Conservation (phyloP, 352 stramenopile genomes). For the Poterioochromonas sp. region DNA sequence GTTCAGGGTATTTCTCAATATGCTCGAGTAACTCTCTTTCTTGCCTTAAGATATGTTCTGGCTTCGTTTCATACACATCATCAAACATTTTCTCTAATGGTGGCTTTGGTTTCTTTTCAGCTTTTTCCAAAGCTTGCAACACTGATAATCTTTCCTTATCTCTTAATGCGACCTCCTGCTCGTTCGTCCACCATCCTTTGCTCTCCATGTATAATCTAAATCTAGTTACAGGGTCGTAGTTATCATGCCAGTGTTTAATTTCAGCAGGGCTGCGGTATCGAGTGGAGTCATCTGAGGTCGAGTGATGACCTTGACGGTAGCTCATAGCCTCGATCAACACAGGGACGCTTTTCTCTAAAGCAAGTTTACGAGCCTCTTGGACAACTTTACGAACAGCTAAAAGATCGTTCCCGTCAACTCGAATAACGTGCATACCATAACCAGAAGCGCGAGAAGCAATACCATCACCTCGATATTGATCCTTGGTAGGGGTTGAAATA, state of each 20-base stretch:
- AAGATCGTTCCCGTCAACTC: slow-evolving; percentile 95
- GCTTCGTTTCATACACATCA: slow-evolving; percentile 92
- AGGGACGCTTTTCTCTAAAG: slow-evolving; percentile 70
- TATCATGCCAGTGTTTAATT: slow-evolving; percentile 77
- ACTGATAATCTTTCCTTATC: slow-evolving; percentile 76
- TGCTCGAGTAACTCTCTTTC: slow-evolving; percentile 77
- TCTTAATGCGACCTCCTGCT: slow-evolving; percentile 63
- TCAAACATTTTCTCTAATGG: slow-evolving; percentile 82
- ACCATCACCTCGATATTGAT: slow-evolving; percentile 94
- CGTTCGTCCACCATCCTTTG: slow-evolving; percentile 71
- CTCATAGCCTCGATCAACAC: slow-evolving; percentile 96
- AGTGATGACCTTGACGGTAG: slow-evolving; percentile 95
- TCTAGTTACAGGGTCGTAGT: slow-evolving; percentile 75
- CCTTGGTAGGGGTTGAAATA: slow-evolving; percentile 83
- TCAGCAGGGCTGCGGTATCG: slow-evolving; percentile 81
- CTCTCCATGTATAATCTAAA: slow-evolving; percentile 78
- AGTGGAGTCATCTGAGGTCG: slow-evolving; percentile 93
- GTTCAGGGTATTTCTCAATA: slow-evolving; percentile 79
- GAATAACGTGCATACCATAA: slow-evolving; percentile 91
- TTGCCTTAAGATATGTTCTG: slow-evolving; percentile 81
- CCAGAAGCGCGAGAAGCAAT: slow-evolving; percentile 81
- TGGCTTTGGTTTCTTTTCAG: slow-evolving; percentile 77
- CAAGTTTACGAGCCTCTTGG: slow-evolving; percentile 71
- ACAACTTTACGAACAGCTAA: slow-evolving; percentile 88
- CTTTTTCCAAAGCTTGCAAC: slow-evolving; percentile 59